Evolutionary conservation across 1,284 basidiomycete species (phyloP), one percentile per base, ranked within the genome.

Genomic region (Meira nashicola): DNA sequence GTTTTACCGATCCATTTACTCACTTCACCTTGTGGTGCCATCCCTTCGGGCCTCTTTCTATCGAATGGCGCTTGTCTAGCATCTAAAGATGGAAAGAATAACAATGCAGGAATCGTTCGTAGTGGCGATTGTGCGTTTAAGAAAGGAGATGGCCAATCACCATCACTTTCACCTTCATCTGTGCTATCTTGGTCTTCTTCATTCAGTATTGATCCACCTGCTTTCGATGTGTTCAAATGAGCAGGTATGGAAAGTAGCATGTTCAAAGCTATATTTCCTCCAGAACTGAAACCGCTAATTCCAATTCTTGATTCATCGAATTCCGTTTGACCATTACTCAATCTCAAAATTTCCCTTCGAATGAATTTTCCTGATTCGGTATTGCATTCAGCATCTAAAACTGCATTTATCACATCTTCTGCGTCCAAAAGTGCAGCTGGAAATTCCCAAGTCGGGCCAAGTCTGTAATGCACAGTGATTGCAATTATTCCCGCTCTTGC

Each of bases 31-130:
- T 59, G 55, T 0, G 57, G 55, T 2, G 48, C 56, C 67, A 71
- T 69, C 21, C 59, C 58, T 37, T 55, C 59, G 0, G 69, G 69
- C 28, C 63, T 40, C 4, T 63, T 59, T 17, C 69, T 60, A 39
- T 71, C 61, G 1, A 61, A 69, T 0, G 67, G 62, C 0, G 67
- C 59, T 55, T 67, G 65, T 7, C 69, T 63, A 7, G 66, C 57
- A 53, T 71, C 69, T 50, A 71, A 62, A 6, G 67, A 69, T 7
- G 69, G 69, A 43, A 65, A 71, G 62, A 71, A 71, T 33, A 71
- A 65, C 12, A 71, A 63, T 7, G 65, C 46, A 0, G 69, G 67
- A 48, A 70, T 66, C 0, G 66, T 15, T 8, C 28, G 3, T 19
- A 25, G 17, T 12, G 33, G 55, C 17, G 54, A 56, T 38, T 14